Conservation (phyloP, 768 basidiomycete genomes). For the Leccinum sublutescens region DNA sequence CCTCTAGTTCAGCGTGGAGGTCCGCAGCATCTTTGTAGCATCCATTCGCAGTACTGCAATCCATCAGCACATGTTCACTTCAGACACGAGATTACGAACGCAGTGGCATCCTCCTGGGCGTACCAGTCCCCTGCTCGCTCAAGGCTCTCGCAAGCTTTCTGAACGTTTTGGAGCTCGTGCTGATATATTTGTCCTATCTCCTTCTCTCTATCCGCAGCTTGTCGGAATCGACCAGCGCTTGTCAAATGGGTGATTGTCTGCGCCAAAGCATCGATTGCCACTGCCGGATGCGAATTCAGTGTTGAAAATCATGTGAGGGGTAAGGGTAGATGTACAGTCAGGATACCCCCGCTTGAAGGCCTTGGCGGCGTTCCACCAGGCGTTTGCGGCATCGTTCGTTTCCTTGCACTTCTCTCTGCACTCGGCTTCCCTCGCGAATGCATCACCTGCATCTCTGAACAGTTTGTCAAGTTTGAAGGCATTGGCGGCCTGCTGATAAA, state of each 20-base stretch:
- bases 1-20: slow-evolving; percentile 83
- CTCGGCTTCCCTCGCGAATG: slow-evolving; percentile 91
- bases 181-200: slow-evolving; percentile 93
- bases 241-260: slow-evolving; percentile 85
- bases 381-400: slow-evolving; percentile 92
- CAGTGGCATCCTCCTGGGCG: slow-evolving; percentile 92
- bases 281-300: slow-evolving; percentile 41
- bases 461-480: slow-evolving; percentile 88
- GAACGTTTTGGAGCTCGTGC: slow-evolving; percentile 75
- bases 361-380: slow-evolving; percentile 98
- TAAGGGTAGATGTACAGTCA: slow-evolving; percentile 59
- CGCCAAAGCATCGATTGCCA: slow-evolving; percentile 83
- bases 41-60: slow-evolving; percentile 82
- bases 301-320: background rate
- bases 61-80: slow-evolving; percentile 1
- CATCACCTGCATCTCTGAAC: slow-evolving; percentile 90
- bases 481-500: slow-evolving; percentile 94
- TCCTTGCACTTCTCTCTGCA: slow-evolving; percentile 89
- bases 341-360: slow-evolving; percentile 88
- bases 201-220: slow-evolving; percentile 97
- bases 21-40: slow-evolving; percentile 98
- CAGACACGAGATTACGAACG: slow-evolving; percentile 53
- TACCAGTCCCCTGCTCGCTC: slow-evolving; percentile 96
- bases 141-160: slow-evolving; percentile 87
- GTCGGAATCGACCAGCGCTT: slow-evolving; percentile 85